Conservation (phyloP, 805 yeast genomes). For the Metschnikowia cubensis region DNA sequence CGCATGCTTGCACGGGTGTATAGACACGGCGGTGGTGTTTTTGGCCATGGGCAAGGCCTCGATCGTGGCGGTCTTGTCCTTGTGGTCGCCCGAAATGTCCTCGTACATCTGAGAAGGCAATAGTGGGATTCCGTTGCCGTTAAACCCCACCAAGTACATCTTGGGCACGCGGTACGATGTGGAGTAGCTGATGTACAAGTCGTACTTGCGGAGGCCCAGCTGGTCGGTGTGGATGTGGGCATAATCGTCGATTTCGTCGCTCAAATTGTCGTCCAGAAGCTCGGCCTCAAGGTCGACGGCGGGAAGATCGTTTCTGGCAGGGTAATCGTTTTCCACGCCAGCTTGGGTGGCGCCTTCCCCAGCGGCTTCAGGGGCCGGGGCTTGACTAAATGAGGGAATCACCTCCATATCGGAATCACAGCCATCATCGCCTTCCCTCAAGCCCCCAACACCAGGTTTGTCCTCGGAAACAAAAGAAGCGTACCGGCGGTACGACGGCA, state of each 20-base stretch:
- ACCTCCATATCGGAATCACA: conserved; percentile 9
- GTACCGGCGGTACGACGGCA: conserved; percentile 69
- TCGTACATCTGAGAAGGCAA: conserved; percentile 90
- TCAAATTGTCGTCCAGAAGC: conserved; percentile 20
- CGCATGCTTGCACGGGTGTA: conserved; percentile 96
- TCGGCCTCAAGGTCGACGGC: conserved; percentile 35
- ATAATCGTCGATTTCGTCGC: conserved; percentile 30
- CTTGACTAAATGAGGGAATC: background rate
- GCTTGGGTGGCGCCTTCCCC: background rate
- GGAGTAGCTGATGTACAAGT: conserved; percentile 85
- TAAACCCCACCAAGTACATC: conserved; percentile 85
- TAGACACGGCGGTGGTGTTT: conserved; percentile 75
- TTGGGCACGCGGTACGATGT: conserved; percentile 96
- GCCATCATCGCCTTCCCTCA: background rate
- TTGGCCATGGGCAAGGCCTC: conserved; percentile 84
- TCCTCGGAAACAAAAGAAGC: conserved; percentile 8
- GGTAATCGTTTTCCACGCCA: background rate
- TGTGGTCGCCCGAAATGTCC: conserved; percentile 86
- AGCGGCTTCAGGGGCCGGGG: background rate
- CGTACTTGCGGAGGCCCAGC: conserved; percentile 60
- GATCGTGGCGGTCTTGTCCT: conserved; percentile 94
- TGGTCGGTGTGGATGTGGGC: conserved; percentile 32
- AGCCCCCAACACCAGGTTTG: background rate
- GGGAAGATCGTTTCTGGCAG: background rate
- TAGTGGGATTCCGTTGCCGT: conserved; percentile 77